Percentiles rank a stretch among this genome's conserved stretches.
phyloP scores from a whole-genome alignment of 1,284 basidiomycete genomes.

The Tilletia horrida region DNA sequence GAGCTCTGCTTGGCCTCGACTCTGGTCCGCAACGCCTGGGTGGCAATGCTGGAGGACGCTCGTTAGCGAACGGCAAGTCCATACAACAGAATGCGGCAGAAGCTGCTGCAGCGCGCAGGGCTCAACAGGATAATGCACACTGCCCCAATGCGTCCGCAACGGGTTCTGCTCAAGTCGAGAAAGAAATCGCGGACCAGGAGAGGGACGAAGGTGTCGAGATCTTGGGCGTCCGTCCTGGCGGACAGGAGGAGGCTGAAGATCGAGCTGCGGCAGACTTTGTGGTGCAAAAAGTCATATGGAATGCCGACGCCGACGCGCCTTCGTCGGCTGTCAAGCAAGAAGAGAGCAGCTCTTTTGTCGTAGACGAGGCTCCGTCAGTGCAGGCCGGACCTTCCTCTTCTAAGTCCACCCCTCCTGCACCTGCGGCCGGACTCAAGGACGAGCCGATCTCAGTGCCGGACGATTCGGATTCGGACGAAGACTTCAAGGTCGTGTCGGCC shows the following conservation, averaged over 20 bases:
- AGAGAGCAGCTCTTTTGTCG: neutral
- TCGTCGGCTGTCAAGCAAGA: neutral
- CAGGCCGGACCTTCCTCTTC: neutral
- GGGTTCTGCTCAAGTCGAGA: neutral
- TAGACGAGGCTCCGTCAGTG: too few species aligned
- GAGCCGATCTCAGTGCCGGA: neutral
- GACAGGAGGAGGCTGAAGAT: conserved; percentile 1
- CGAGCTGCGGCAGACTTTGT: conserved; percentile 2
- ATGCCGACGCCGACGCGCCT: neutral
- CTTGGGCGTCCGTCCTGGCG: conserved; percentile 6
- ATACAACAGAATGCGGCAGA: neutral
- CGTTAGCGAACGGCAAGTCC: neutral
- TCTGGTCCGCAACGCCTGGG: neutral
- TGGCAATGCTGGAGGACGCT: neutral
- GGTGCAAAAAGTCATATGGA: conserved; percentile 10
- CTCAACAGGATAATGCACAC: neutral
- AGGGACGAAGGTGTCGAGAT: conserved; percentile 10
- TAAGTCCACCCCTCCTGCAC: neutral
- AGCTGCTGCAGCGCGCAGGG: conserved; percentile 1
- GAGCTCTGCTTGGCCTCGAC: conserved; percentile 7
- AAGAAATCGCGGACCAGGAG: neutral
- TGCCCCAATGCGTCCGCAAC: neutral
- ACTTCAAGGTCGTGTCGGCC: conserved; percentile 1
- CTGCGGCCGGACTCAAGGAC: neutral
- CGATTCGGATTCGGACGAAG: neutral